Percentiles rank a stretch among this genome's conserved stretches.
phyloP scores from a whole-genome alignment of 805 yeast genomes.

The Candida broadrunensis region DNA sequence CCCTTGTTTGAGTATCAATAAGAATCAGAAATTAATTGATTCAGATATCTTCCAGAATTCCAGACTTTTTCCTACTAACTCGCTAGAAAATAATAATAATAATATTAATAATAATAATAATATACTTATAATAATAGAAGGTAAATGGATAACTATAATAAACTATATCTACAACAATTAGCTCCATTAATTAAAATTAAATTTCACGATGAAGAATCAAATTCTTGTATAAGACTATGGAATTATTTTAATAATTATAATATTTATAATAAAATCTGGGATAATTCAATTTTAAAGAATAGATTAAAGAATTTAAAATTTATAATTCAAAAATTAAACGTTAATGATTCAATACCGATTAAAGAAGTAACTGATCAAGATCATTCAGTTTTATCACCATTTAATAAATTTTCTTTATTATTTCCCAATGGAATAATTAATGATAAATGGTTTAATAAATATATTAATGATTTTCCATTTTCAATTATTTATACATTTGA shows the following conservation, averaged over 20 bases:
- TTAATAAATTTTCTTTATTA: conserved; percentile 25
- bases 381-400: conserved; percentile 37
- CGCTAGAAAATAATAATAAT: no score
- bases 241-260: conserved; percentile 13
- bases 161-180: conserved; percentile 24
- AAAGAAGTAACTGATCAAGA: not conserved
- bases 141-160: conserved; percentile 32
- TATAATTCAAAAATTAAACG: conserved; percentile 13
- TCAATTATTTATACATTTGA: conserved; percentile 16
- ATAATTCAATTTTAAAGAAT: conserved; percentile 33
- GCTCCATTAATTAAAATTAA: conserved; percentile 29
- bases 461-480: conserved; percentile 28
- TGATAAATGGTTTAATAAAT: conserved; percentile 34
- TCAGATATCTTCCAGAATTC: no score
- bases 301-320: conserved; percentile 32
- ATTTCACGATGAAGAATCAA: conserved; percentile 5
- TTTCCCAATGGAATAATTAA: conserved; percentile 30
- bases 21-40: no score
- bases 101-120: no score
- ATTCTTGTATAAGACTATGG: conserved; percentile 1
- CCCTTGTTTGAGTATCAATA: no score
- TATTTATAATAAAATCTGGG: conserved; percentile 28
- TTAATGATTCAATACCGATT: conserved; percentile 3
- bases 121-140: no score
- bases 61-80: no score